Conservation (phyloP, 2,329 filamentous ascomycete genomes). For the Ophiosphaerella korrae region DNA sequence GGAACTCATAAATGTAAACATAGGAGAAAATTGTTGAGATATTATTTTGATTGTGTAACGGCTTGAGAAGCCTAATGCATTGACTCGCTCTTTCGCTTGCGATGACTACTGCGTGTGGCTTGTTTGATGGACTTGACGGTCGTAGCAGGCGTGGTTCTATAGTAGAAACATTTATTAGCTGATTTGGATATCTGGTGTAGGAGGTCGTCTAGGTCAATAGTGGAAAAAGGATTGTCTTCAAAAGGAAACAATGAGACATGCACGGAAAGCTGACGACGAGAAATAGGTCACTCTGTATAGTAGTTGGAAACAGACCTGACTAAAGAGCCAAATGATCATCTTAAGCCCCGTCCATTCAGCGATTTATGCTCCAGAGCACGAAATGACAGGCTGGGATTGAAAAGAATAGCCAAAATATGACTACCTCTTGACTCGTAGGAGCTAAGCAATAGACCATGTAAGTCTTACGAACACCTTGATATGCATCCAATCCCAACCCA, state of each 20-base stretch:
- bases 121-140: neutral
- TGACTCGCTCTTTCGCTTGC: constrained; percentile 6
- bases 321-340: too few relatives aligned
- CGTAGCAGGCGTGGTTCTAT: neutral
- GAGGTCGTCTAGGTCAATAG: neutral
- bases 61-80: neutral
- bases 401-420: too few relatives aligned
- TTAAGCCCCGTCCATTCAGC: too few relatives aligned
- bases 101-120: neutral
- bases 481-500: too few relatives aligned
- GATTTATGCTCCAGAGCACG: too few relatives aligned
- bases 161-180: neutral
- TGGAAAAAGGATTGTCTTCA: neutral
- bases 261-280: too few relatives aligned
- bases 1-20: too few relatives aligned
- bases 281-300: too few relatives aligned
- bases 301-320: too few relatives aligned
- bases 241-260: too few relatives aligned
- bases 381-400: neutral
- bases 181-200: neutral
- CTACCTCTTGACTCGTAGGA: neutral
- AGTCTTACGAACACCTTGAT: too few relatives aligned
- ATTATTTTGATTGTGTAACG: neutral
- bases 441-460: neutral
- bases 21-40: neutral